Evolutionary conservation across 1,284 basidiomycete species (phyloP).

Genomic region (Ceratorhiza oryzae-sativae): DNA sequence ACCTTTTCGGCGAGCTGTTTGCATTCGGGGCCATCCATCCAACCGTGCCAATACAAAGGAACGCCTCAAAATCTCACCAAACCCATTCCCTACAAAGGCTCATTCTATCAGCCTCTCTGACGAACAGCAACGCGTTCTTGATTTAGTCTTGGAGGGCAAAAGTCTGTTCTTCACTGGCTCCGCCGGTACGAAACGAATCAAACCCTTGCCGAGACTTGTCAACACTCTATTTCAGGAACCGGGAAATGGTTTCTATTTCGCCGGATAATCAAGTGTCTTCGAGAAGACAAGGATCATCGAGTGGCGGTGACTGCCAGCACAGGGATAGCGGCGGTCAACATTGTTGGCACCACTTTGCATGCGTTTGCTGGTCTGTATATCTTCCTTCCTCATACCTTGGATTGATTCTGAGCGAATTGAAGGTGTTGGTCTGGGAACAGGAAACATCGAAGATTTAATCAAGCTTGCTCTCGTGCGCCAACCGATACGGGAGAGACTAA

Average conservation of each 20-base stretch:
- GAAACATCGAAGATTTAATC: too few relatives aligned
- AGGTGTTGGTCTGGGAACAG: conserved; percentile 75
- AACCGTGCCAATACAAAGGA: too few relatives aligned
- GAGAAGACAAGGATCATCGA: conserved; percentile 56
- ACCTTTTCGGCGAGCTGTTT: too few relatives aligned
- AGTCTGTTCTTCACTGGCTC: conserved; percentile 43
- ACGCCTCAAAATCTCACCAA: too few relatives aligned
- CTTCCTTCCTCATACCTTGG: background rate
- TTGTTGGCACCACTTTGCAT: conserved; percentile 65
- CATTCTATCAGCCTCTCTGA: conserved; percentile 39
- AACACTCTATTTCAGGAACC: conserved; percentile 54
- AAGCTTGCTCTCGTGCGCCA: conserved; percentile 68
- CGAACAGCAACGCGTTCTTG: conserved; percentile 38
- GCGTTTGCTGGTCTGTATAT: conserved; percentile 56
- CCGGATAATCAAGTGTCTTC: conserved; percentile 59
- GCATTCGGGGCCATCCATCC: too few relatives aligned
- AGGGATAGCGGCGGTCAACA: conserved; percentile 65
- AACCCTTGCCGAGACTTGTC: background rate
- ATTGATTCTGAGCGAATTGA: background rate
- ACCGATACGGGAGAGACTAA: conserved; percentile 64
- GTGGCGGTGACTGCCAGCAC: conserved; percentile 65
- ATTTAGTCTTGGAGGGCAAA: conserved; percentile 29
- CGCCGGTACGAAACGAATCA: conserved; percentile 26
- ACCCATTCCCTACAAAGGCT: too few relatives aligned
- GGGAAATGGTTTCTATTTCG: conserved; percentile 65